These are phyloP conservation scores for Boletus patriciae DNA, from an alignment of 768 basidiomycete species.

Conservation along the genomic window DNA sequence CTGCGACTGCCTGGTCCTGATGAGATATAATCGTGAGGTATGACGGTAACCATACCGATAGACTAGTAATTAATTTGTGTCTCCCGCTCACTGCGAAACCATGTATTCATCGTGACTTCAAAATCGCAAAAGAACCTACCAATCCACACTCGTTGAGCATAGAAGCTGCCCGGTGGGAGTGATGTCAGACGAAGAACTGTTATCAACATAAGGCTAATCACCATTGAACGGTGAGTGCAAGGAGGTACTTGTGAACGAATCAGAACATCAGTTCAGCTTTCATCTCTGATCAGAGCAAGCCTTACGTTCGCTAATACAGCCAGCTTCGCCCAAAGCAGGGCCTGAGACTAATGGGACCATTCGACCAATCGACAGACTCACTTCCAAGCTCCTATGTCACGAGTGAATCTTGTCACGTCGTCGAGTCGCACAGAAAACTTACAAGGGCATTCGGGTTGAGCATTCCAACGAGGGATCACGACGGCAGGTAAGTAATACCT, in stretches of 20 bases:
- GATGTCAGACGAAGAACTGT: background rate
- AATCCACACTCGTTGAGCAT: constrained; percentile 10
- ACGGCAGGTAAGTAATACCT: background rate
- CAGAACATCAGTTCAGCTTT: background rate
- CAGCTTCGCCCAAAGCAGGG: background rate
- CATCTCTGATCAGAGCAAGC: background rate
- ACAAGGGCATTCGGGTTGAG: background rate
- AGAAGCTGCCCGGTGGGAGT: background rate
- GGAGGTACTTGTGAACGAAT: background rate
- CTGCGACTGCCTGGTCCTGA: background rate
- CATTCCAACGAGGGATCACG: background rate
- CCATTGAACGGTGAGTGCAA: constrained; percentile 6
- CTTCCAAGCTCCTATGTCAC: background rate
- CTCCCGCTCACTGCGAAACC: constrained; percentile 5
- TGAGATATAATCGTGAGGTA: background rate
- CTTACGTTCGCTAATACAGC: constrained; percentile 2
- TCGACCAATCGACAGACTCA: background rate
- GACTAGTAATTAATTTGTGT: background rate
- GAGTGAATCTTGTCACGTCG: background rate
- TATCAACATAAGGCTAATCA: background rate
- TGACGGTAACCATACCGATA: constrained; percentile 1
- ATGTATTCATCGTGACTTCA: background rate
- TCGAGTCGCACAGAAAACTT: background rate
- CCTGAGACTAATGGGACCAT: background rate
- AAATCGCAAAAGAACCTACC: background rate